A percentile compares a stretch with the other conserved stretches of the same genome.
These are phyloP conservation scores for Akanthomyces lecanii DNA, from an alignment of 2,329 filamentous ascomycete species.

Conservation along the genomic window DNA sequence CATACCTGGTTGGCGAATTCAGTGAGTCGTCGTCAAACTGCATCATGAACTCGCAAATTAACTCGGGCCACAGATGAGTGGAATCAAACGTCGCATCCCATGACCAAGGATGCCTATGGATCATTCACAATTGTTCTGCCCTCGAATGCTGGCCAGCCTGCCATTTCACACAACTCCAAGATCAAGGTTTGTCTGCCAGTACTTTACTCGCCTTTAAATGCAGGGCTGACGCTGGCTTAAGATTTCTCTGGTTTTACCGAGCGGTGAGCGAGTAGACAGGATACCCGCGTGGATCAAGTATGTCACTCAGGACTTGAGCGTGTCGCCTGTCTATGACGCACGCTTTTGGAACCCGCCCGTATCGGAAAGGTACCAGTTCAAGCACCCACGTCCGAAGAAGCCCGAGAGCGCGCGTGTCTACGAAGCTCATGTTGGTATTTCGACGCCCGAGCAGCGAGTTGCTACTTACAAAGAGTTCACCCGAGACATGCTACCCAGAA, in stretches of 20 bases:
- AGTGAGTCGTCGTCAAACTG: slow-evolving; percentile 50
- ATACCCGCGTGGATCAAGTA: slow-evolving; percentile 96
- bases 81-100: slow-evolving; percentile 76
- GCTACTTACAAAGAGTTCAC: slow-evolving; percentile 98
- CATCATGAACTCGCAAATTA: not conserved
- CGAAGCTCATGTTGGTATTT: slow-evolving; percentile 98
- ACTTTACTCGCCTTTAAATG: not conserved
- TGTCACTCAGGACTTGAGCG: slow-evolving; percentile 84
- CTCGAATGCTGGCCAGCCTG: slow-evolving; percentile 66
- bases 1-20: slow-evolving; percentile 90
- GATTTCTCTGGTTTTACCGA: slow-evolving; percentile 79
- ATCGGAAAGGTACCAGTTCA: slow-evolving; percentile 74
- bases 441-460: slow-evolving; percentile 81
- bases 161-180: slow-evolving; percentile 90
- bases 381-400: slow-evolving; percentile 76
- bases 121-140: slow-evolving; percentile 81
- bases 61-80: slow-evolving; percentile 62
- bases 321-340: slow-evolving; percentile 91
- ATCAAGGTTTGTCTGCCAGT: slow-evolving; percentile 66
- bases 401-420: slow-evolving; percentile 87
- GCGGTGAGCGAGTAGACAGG: slow-evolving; percentile 77
- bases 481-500: slow-evolving; percentile 82
- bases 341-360: slow-evolving; percentile 93
- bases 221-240: slow-evolving; percentile 33
- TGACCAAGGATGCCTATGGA: slow-evolving; percentile 82